A percentile compares a stretch with the other conserved stretches of the same genome.
Evolutionary conservation across 352 stramenopile genomes (phyloP).

Genomic region (Globisporangium spiculum): DNA sequence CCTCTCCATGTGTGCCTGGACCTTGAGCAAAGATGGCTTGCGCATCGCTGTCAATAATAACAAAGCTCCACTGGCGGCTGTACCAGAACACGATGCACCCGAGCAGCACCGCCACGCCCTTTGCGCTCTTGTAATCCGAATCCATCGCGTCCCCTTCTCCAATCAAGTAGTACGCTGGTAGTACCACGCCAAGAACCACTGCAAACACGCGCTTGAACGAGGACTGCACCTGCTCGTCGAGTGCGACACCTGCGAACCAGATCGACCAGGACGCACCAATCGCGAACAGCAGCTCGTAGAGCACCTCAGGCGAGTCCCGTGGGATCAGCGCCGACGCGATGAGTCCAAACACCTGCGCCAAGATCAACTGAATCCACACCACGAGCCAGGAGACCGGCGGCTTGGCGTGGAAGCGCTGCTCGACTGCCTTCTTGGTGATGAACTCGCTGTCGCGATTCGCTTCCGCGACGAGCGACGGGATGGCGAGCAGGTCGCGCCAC

Average conservation of each 20-base stretch:
- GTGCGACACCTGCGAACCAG: constrained; percentile 15
- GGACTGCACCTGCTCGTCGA: constrained; percentile 10
- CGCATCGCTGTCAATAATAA: background rate
- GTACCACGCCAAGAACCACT: background rate
- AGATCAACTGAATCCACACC: constrained; percentile 12
- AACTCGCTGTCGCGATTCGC: constrained; percentile 21
- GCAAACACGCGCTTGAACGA: background rate
- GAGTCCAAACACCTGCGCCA: constrained; percentile 6
- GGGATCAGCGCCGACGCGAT: constrained; percentile 17
- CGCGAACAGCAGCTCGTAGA: constrained; percentile 21
- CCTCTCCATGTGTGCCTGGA: background rate
- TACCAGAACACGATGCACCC: constrained; percentile 10
- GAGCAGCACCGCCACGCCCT: background rate
- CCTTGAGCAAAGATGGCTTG: background rate
- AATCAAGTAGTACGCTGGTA: background rate
- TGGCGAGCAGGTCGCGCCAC: constrained; percentile 20
- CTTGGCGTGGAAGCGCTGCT: constrained; percentile 13
- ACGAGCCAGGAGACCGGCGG: constrained; percentile 17
- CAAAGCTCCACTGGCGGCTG: constrained; percentile 3
- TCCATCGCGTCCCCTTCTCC: background rate
- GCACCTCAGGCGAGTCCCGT: background rate
- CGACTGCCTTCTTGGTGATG: constrained; percentile 10
- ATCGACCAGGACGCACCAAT: constrained; percentile 20
- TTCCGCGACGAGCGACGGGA: constrained; percentile 18
- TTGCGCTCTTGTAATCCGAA: background rate